Evolutionary conservation across 2,329 filamentous ascomycete species (phyloP).

Genomic region (Botrytis cinerea): DNA sequence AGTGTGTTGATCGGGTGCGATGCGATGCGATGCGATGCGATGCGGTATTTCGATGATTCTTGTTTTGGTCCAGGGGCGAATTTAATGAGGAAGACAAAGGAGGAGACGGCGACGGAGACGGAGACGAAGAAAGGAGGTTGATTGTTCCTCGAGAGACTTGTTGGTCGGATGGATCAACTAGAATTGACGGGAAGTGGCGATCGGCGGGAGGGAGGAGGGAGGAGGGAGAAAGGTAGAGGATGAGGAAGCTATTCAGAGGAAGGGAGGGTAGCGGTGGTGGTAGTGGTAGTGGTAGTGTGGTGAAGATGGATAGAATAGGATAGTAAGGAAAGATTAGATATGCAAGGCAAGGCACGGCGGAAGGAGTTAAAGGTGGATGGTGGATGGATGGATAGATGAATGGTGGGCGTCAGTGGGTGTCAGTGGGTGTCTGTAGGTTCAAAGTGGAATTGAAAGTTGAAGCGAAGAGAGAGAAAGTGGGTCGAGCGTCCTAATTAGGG

Average conservation of each 20-base stretch:
- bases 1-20: background rate
- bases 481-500: background rate
- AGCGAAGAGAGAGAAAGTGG: background rate
- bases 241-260: background rate
- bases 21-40: slow-evolving; percentile 1
- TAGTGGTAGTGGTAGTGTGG: background rate
- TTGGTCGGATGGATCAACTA: background rate
- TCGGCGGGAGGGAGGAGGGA: background rate
- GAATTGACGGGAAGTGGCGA: background rate
- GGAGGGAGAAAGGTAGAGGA: background rate
- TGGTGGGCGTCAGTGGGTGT: background rate
- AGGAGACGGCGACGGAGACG: too few species aligned
- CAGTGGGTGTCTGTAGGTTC: background rate
- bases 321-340: background rate
- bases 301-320: background rate
- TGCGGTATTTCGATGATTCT: slow-evolving; percentile 1
- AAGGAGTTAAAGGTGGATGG: background rate
- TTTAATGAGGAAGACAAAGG: too few species aligned
- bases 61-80: background rate
- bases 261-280: background rate
- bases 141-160: background rate
- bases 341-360: background rate
- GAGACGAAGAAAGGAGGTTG: background rate
- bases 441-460: slow-evolving; percentile 6
- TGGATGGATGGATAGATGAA: background rate